These are phyloP conservation scores for Neurospora crassa DNA, from an alignment of 2,329 filamentous ascomycete species.

Conservation along the genomic window DNA sequence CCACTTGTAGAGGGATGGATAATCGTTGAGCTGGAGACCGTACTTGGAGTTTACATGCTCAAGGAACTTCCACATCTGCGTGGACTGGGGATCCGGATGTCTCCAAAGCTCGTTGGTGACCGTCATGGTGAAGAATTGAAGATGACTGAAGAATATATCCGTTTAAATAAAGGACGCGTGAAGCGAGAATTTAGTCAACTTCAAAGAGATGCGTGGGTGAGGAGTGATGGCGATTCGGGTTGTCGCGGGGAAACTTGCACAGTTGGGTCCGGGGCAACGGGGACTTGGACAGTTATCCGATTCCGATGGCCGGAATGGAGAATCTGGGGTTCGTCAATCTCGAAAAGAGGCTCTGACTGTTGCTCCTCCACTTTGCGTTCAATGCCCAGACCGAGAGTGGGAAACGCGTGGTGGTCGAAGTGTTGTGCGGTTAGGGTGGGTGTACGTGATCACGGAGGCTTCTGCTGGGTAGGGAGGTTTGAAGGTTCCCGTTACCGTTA, in stretches of 20 bases:
- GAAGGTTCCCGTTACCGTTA: background rate
- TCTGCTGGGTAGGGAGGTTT: background rate
- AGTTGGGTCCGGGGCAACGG: background rate
- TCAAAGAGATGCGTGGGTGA: background rate
- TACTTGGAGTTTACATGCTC: constrained; percentile 60
- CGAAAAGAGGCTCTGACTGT: background rate
- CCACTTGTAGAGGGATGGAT: constrained; percentile 75
- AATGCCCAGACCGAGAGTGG: background rate
- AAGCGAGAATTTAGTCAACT: background rate
- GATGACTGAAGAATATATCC: background rate
- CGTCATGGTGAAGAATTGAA: constrained; percentile 6
- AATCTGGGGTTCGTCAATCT: background rate
- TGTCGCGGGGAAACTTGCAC: background rate
- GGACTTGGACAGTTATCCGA: background rate
- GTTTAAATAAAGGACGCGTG: background rate
- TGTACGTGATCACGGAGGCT: background rate
- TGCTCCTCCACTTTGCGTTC: background rate
- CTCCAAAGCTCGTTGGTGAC: constrained; percentile 53
- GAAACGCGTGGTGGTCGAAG: background rate
- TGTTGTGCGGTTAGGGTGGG: background rate
- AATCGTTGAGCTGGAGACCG: constrained; percentile 50
- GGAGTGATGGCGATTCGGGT: background rate
- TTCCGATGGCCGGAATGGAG: background rate
- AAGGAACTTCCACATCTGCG: constrained; percentile 65
- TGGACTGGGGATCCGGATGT: constrained; percentile 56